These are phyloP conservation scores for Pseudopyricularia cyperi DNA, from an alignment of 2,329 filamentous ascomycete species.

Conservation along the genomic window DNA sequence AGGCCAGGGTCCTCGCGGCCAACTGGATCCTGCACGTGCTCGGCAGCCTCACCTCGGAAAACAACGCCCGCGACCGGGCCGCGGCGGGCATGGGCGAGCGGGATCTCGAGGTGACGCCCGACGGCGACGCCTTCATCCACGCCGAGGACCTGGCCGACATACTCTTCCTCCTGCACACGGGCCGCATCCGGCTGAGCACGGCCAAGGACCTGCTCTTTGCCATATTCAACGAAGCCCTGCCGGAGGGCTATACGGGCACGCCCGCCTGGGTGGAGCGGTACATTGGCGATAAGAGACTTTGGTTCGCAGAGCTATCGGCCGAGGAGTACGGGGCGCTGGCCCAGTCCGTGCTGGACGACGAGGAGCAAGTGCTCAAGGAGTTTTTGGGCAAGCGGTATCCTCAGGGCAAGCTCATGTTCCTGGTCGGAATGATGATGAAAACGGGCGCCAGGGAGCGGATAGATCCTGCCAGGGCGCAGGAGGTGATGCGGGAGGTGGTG, in stretches of 20 bases:
- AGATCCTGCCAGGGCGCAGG: constrained; percentile 37
- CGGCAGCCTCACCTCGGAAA: constrained; percentile 49
- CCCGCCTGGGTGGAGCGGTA: constrained; percentile 12
- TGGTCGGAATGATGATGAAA: constrained; percentile 46
- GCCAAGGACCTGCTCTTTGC: constrained; percentile 45
- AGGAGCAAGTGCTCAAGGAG: constrained; percentile 31
- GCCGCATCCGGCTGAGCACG: constrained; percentile 40
- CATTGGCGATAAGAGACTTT: constrained; percentile 33
- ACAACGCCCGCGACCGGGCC: constrained; percentile 10
- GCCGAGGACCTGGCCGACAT: constrained; percentile 35
- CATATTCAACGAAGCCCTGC: constrained; percentile 21
- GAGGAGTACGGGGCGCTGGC: constrained; percentile 36
- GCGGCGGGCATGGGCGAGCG: constrained; percentile 1
- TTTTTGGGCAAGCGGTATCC: constrained; percentile 33
- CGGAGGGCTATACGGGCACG: constrained; percentile 23
- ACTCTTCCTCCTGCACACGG: constrained; percentile 30
- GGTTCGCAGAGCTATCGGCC: constrained; percentile 38
- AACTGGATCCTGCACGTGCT: constrained; percentile 68
- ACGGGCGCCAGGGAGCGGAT: constrained; percentile 40
- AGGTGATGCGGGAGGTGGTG: constrained; percentile 24
- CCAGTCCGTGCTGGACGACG: constrained; percentile 25
- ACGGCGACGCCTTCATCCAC: constrained; percentile 36
- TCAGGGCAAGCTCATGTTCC: constrained; percentile 46
- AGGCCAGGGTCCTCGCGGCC: constrained; percentile 28
- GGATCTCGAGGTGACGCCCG: constrained; percentile 19